Percentiles rank a stretch among this genome's conserved stretches.
These are phyloP conservation scores for Trichoderma sp. DNA, from an alignment of 2,329 filamentous ascomycete genomes.

Conservation along the genomic window DNA sequence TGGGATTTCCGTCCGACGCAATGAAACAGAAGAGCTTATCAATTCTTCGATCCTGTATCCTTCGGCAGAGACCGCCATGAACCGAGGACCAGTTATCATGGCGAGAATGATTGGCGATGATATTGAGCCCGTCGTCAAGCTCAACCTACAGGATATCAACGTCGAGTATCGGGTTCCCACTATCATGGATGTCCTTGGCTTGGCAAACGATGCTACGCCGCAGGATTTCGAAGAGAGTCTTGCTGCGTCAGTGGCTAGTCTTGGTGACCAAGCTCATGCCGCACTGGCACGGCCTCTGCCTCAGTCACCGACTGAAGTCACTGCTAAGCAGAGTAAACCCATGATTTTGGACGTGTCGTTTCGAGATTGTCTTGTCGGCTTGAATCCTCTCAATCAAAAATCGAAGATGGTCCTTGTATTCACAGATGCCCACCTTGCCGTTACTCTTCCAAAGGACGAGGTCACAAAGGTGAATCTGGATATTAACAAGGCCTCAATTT, in stretches of 20 bases:
- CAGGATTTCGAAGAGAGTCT: constrained; percentile 77
- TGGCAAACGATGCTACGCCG: constrained; percentile 67
- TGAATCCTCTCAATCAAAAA: constrained; percentile 76
- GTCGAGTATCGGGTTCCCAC: constrained; percentile 89
- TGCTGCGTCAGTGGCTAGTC: constrained; percentile 76
- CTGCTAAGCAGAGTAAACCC: constrained; percentile 52
- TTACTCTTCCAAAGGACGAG: constrained; percentile 66
- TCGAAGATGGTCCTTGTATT: constrained; percentile 81
- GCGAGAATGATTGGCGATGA: constrained; percentile 90
- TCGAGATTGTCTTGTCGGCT: constrained; percentile 77
- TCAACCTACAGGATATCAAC: constrained; percentile 82
- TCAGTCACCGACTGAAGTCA: constrained; percentile 33
- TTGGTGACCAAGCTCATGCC: constrained; percentile 67
- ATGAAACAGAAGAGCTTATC: constrained; percentile 71
- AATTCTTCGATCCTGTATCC: constrained; percentile 50
- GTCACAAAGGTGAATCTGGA: constrained; percentile 67
- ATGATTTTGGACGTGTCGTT: constrained; percentile 75
- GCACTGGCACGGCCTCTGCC: constrained; percentile 41
- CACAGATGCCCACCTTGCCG: constrained; percentile 74
- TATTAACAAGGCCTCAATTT: constrained; percentile 78
- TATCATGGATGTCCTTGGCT: constrained; percentile 75
- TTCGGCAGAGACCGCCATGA: constrained; percentile 35
- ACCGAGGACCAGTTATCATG: constrained; percentile 67
- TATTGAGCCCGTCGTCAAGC: constrained; percentile 85
- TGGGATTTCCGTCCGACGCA: constrained; percentile 63